Base-by-base conservation (phyloP, 139 green algal genomes). In the Chlorella sp. region DNA sequence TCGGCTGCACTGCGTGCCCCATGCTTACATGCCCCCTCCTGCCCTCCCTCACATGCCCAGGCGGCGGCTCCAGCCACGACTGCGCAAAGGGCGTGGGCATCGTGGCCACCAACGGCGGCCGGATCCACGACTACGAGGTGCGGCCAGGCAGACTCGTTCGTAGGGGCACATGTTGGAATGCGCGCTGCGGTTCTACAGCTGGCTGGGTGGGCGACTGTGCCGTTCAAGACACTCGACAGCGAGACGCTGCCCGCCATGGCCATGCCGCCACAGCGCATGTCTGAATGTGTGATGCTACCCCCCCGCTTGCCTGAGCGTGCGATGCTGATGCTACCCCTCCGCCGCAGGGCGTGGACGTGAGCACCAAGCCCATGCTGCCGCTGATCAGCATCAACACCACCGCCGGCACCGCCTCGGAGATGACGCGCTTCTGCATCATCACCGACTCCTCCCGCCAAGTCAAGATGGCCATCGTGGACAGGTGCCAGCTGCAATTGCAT, bases 381-480 rank as follows among this genome's bases (percentile, higher is more conserved):
- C 46, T 84, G 51, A 51, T 88, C 8, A 38, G 67, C 16, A 43
- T 88, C 38, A 83, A 79, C 44, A 88, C 84, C 48, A 85, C 77
- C 13, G 80, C 80, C 2, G 84, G 84, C n/a, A 88, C 84, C 1
- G 84, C 77, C 6, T 76, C 76, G 0, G 84, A 88, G 75, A 88
- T 88, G 56, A 88, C 84, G 2, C 84, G 77, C 54, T 88, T 88
- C 46, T 80, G 70, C 46, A 80, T 82, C 69, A 84, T 88, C 65
- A 88, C 84, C 32, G 84, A 88, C 70, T 32, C 44, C 4, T 32
- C 28, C 16, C 65, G 84, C 62, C 19, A 34, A 3, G 60, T 73
- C 20, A 85, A 89, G 70, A 81, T 89, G 69, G 80, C 86, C n/a
- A 85, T 89, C 43, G 48, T 84, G 28, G 86, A 89, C 75, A 44